A percentile compares a stretch with the other conserved stretches of the same genome.
Evolutionary conservation across 352 stramenopile species (phyloP).

Genomic region (Globisporangium echinulatum): DNA sequence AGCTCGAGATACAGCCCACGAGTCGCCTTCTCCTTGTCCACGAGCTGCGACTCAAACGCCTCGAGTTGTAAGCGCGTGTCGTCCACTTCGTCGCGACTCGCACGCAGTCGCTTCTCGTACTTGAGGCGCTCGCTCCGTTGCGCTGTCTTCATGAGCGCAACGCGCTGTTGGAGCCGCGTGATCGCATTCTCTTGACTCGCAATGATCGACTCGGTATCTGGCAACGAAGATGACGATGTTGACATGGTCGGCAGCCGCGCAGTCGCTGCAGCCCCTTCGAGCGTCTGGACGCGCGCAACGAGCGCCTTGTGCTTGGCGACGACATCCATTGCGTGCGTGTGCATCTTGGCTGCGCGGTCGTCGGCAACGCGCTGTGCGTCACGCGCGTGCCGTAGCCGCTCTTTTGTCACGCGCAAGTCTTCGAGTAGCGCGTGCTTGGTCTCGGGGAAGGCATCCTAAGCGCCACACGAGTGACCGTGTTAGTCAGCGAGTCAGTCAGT

Average conservation of each 20-base stretch:
- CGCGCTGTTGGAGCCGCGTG: constrained; percentile 49
- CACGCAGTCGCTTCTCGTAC: constrained; percentile 34
- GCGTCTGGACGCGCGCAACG: constrained; percentile 30
- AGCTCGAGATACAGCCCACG: constrained; percentile 60
- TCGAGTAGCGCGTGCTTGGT: constrained; percentile 47
- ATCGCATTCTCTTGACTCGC: constrained; percentile 62
- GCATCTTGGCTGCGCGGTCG: constrained; percentile 34
- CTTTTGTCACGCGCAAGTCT: constrained; percentile 57
- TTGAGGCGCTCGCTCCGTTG: constrained; percentile 45
- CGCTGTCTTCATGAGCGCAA: constrained; percentile 56
- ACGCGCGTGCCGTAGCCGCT: constrained; percentile 51
- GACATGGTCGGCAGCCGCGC: neutral
- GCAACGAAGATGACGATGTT: neutral
- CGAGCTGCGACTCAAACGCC: constrained; percentile 35
- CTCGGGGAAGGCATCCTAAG: constrained; percentile 39
- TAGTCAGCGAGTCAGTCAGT: neutral
- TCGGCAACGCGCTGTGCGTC: constrained; percentile 43
- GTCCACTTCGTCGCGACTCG: constrained; percentile 41
- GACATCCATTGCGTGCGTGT: constrained; percentile 56
- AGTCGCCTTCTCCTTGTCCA: constrained; percentile 54
- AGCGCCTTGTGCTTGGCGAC: constrained; percentile 50
- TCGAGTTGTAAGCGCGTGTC: constrained; percentile 35
- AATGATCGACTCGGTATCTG: constrained; percentile 40
- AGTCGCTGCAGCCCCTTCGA: constrained; percentile 21
- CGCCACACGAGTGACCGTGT: neutral